Conservation (phyloP, 805 yeast genomes). For the Kodamaea neixiangensis region DNA sequence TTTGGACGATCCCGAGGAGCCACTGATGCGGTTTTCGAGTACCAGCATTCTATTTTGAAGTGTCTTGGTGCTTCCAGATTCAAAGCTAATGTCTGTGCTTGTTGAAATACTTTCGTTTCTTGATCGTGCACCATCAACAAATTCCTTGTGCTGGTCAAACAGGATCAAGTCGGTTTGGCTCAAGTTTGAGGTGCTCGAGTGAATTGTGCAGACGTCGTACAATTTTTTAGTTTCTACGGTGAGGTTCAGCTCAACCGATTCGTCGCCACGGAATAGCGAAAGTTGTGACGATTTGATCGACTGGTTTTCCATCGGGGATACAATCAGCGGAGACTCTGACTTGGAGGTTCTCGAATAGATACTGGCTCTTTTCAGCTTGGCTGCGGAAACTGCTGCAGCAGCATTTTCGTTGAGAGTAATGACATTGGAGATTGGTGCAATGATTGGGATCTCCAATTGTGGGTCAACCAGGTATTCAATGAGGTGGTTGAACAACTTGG, state of each 20-base stretch:
- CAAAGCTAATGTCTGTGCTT: background rate
- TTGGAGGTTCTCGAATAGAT: background rate
- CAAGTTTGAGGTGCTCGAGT: background rate
- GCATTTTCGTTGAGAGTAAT: constrained; percentile 2
- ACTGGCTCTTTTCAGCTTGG: background rate
- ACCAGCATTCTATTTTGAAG: background rate
- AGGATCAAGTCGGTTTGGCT: background rate
- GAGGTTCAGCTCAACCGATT: constrained; percentile 3
- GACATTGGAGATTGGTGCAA: background rate
- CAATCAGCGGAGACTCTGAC: background rate
- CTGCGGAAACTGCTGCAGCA: background rate
- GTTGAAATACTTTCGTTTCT: background rate
- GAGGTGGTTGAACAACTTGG: constrained; percentile 11
- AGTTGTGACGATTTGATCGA: constrained; percentile 12
- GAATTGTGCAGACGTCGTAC: background rate
- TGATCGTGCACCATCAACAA: background rate
- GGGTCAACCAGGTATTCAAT: constrained; percentile 3
- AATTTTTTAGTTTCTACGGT: background rate
- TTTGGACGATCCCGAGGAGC: background rate
- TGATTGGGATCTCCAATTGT: constrained; percentile 1
- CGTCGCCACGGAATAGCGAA: constrained; percentile 8
- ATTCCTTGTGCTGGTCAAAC: background rate
- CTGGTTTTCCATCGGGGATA: background rate
- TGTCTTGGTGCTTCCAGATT: background rate
- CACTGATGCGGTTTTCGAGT: background rate